Conservation (phyloP, 495 filamentous ascomycete species). For the Cladorrhinum samala region DNA sequence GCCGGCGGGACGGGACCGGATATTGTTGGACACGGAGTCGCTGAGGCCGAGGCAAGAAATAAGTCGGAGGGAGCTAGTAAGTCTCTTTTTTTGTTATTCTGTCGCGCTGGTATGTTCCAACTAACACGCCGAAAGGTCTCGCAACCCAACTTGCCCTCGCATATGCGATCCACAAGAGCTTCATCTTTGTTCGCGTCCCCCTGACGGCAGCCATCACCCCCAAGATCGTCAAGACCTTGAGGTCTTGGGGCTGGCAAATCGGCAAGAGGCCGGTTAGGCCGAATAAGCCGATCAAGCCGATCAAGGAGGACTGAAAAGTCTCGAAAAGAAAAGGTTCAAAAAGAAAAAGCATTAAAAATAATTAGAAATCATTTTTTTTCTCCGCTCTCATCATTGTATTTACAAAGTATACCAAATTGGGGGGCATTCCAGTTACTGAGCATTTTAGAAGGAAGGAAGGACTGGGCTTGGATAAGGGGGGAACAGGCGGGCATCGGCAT, state of each 20-base stretch:
- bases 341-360: no score
- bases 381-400: no score
- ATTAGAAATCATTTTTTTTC: no score
- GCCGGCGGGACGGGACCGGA: conserved; percentile 28
- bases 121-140: conserved; percentile 31
- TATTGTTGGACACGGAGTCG: conserved; percentile 45
- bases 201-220: conserved; percentile 84
- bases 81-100: conserved; percentile 16
- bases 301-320: neutral
- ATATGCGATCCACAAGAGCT: conserved; percentile 96
- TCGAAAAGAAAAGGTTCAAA: no score
- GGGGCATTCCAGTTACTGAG: no score
- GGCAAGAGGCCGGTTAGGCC: conserved; percentile 37
- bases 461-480: no score
- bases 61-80: conserved; percentile 49
- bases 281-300: neutral
- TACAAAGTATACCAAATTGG: no score
- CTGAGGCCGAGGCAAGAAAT: conserved; percentile 42
- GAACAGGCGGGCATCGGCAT: no score
- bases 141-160: conserved; percentile 85
- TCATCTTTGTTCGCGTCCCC: conserved; percentile 91
- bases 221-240: conserved; percentile 79
- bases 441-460: no score
- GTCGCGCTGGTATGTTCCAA: no score
- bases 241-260: conserved; percentile 71